Evolutionary conservation across 495 filamentous ascomycete species (phyloP), one percentile per base, ranked within the genome.

Genomic region (Aspergillus incahuasiensis): DNA sequence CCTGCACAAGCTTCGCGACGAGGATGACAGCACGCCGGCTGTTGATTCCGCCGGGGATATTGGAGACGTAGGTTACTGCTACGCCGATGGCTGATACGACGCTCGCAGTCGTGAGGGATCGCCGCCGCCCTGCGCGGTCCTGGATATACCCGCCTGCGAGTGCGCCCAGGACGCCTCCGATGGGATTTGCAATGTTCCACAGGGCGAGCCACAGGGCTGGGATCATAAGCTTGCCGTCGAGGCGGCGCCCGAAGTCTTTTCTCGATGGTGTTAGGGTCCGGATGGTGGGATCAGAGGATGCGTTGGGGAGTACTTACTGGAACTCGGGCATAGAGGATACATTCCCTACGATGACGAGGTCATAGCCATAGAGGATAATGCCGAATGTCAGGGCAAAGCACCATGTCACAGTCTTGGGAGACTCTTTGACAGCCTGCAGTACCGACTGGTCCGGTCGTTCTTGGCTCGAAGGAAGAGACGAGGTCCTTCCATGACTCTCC

Each of bases 331-430:
- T 74, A 5, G 73, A 70, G n/a, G 75, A 70, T 4, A 75, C 69
- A 42, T 68, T 72, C 7, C 70, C 72, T 21, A 79, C 74, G 22
- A 79, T 74, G n/a, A 72, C 75, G n/a, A 72, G 59, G 35, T 79
- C 76, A 58, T 76, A 79, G 41, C 76, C 76, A 42, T 74, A 78
- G 5, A 78, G 66, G n/a, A 79, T 56, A 15, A 73, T 71, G 0
- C 67, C 68, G 0, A 65, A 66, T 12, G 67, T 64, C 20, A 71
- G 42, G 0, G 67, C 67, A 0, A 73, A 56, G 52, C 63, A 68
- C 45, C 71, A 71, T 1, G 48, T 56, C 6, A 66, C 56, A 1
- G 69, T 62, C 24, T 59, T 63, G 0, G 60, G 63, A n/a, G 52
- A 58, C n/a, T 48, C 41, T 46, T 55, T 54, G 18, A 58, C 25